Conservation (phyloP, 2,329 filamentous ascomycete species). For the Aspergillus phoenicis region DNA sequence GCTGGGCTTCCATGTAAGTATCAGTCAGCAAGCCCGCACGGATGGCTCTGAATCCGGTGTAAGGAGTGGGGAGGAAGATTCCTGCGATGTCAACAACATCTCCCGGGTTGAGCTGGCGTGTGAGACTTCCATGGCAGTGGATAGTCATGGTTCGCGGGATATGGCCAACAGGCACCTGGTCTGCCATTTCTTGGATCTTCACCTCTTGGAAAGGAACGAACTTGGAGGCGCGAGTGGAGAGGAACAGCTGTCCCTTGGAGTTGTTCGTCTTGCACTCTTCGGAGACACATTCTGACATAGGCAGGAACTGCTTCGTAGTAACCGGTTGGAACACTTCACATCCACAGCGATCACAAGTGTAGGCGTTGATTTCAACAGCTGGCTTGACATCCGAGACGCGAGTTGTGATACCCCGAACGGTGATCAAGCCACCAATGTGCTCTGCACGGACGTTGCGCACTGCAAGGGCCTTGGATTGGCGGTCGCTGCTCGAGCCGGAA, state of each 20-base stretch:
- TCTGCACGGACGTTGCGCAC: constrained; percentile 92
- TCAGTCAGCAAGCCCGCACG: constrained; percentile 94
- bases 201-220: constrained; percentile 97
- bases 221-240: constrained; percentile 94
- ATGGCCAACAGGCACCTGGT: constrained; percentile 96
- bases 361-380: constrained; percentile 94
- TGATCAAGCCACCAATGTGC: constrained; percentile 90
- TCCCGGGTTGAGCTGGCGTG: constrained; percentile 85
- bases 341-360: constrained; percentile 94
- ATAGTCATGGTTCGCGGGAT: constrained; percentile 91
- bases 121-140: constrained; percentile 83
- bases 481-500: constrained; percentile 65
- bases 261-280: constrained; percentile 88
- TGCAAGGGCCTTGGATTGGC: constrained; percentile 68
- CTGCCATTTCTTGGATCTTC: constrained; percentile 98
- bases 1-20: constrained; percentile 93
- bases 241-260: constrained; percentile 87
- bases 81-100: constrained; percentile 93
- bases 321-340: constrained; percentile 98
- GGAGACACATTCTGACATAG: constrained; percentile 83
- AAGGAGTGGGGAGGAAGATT: constrained; percentile 94
- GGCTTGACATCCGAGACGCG: constrained; percentile 98
- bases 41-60: constrained; percentile 98
- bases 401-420: constrained; percentile 89
- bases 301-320: constrained; percentile 85